Percentiles rank a stretch among this genome's conserved stretches.
phyloP scores from a whole-genome alignment of 2,329 filamentous ascomycete species.

The Exophiala calicioides region DNA sequence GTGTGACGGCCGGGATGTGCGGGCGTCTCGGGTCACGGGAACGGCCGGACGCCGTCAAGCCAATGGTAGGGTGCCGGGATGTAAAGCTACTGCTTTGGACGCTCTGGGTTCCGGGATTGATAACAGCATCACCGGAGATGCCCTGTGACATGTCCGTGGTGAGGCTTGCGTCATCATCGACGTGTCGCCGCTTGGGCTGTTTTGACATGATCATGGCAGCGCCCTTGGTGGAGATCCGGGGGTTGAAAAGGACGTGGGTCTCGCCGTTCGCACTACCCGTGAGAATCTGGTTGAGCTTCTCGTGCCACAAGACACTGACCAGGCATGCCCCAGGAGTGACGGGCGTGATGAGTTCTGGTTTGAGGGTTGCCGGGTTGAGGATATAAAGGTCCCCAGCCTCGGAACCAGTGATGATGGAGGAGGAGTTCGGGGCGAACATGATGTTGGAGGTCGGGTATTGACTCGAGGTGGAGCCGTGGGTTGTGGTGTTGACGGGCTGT shows the following conservation, averaged over 20 bases:
- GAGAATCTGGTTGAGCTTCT: slow-evolving; percentile 92
- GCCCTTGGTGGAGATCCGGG: slow-evolving; percentile 75
- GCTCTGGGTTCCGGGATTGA: slow-evolving; percentile 55
- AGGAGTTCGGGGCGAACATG: slow-evolving; percentile 79
- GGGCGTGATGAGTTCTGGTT: slow-evolving; percentile 78
- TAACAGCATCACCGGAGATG: slow-evolving; percentile 78
- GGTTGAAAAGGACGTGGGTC: slow-evolving; percentile 87
- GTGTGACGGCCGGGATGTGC: slow-evolving; percentile 80
- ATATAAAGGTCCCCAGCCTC: slow-evolving; percentile 84
- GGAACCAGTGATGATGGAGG: slow-evolving; percentile 86
- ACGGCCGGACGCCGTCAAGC: slow-evolving; percentile 75
- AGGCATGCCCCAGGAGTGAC: slow-evolving; percentile 83
- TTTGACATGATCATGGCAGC: slow-evolving; percentile 88
- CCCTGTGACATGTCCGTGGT: slow-evolving; percentile 75
- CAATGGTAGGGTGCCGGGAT: slow-evolving; percentile 66
- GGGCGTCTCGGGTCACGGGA: slow-evolving; percentile 79
- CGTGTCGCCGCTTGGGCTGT: slow-evolving; percentile 89
- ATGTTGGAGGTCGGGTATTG: slow-evolving; percentile 86
- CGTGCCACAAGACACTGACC: slow-evolving; percentile 86
- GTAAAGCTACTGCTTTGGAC: slow-evolving; percentile 57
- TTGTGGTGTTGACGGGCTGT: slow-evolving; percentile 74
- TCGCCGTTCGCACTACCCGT: slow-evolving; percentile 90
- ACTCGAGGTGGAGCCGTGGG: slow-evolving; percentile 78
- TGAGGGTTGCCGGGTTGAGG: slow-evolving; percentile 86
- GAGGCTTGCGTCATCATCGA: slow-evolving; percentile 86